These are phyloP conservation scores for Cercophora scortea DNA, from an alignment of 495 filamentous ascomycete species.

Conservation along the genomic window DNA sequence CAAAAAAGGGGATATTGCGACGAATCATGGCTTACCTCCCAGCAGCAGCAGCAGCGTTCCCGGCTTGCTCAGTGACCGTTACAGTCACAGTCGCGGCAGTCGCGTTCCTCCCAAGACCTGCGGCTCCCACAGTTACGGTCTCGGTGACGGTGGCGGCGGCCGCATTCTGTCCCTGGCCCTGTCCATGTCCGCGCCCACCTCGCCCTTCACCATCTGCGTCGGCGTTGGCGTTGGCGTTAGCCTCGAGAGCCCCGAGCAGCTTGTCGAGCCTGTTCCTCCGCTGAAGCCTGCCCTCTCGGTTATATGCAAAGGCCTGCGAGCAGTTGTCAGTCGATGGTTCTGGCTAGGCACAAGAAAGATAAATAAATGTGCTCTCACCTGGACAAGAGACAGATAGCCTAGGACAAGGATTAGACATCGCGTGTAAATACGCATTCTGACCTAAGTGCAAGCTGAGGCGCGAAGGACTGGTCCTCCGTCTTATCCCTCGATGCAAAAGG, in stretches of 20 bases:
- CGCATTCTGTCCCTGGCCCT: slow-evolving; percentile 7
- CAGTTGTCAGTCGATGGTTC: background rate
- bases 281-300: slow-evolving; percentile 14
- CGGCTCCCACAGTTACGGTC: slow-evolving; percentile 21
- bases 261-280: slow-evolving; percentile 12
- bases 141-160: slow-evolving; percentile 29
- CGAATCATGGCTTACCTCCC: background rate
- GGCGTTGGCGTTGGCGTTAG: background rate
- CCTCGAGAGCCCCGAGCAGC: slow-evolving; percentile 15
- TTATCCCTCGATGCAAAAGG: too few species aligned
- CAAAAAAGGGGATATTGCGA: background rate
- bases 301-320: slow-evolving; percentile 27
- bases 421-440: slow-evolving; percentile 32
- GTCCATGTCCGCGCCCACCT: slow-evolving; percentile 1
- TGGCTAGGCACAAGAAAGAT: background rate
- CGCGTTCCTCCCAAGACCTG: slow-evolving; percentile 16
- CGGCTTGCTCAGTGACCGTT: slow-evolving; percentile 19
- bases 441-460: background rate
- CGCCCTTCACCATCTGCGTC: background rate
- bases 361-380: slow-evolving; percentile 22
- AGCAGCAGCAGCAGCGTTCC: slow-evolving; percentile 2
- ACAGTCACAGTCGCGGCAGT: slow-evolving; percentile 23
- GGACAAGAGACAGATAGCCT: slow-evolving; percentile 28
- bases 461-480: too few species aligned
- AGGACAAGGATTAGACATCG: slow-evolving; percentile 24